phyloP scores from a whole-genome alignment of 2,329 filamentous ascomycete species.

The Scedosporium dehoogii region DNA sequence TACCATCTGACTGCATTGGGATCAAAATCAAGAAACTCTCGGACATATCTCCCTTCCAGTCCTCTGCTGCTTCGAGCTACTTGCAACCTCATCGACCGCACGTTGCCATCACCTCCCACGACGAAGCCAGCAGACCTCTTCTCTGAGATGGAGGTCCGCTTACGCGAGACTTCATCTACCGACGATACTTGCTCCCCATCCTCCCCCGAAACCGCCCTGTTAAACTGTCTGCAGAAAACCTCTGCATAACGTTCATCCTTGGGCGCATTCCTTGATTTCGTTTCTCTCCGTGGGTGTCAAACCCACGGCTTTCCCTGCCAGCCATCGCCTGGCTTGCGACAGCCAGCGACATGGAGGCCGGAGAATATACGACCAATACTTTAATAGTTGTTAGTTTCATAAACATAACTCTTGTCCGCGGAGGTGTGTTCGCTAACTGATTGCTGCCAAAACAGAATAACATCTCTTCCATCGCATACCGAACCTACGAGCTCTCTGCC shows the following conservation, averaged over 20 bases:
- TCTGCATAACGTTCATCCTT: neutral
- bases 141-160: constrained; percentile 6
- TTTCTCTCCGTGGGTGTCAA: neutral
- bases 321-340: constrained; percentile 1
- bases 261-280: neutral
- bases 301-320: constrained; percentile 3
- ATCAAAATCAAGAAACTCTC: no score
- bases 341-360: constrained; percentile 46
- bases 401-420: constrained; percentile 10
- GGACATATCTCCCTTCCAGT: neutral
- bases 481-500: constrained; percentile 40
- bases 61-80: neutral
- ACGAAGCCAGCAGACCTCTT: neutral
- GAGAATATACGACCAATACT: constrained; percentile 53
- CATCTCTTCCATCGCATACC: constrained; percentile 43
- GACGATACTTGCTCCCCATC: neutral
- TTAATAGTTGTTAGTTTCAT: constrained; percentile 41
- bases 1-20: no score
- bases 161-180: neutral
- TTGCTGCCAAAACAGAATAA: constrained; percentile 33
- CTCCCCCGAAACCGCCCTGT: neutral
- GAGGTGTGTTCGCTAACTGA: constrained; percentile 10
- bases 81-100: neutral
- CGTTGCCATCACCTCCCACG: neutral
- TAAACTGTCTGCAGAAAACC: neutral